These are phyloP conservation scores for Akanthomyces dipterigenus DNA, from an alignment of 2,329 filamentous ascomycete genomes.

Conservation along the genomic window DNA sequence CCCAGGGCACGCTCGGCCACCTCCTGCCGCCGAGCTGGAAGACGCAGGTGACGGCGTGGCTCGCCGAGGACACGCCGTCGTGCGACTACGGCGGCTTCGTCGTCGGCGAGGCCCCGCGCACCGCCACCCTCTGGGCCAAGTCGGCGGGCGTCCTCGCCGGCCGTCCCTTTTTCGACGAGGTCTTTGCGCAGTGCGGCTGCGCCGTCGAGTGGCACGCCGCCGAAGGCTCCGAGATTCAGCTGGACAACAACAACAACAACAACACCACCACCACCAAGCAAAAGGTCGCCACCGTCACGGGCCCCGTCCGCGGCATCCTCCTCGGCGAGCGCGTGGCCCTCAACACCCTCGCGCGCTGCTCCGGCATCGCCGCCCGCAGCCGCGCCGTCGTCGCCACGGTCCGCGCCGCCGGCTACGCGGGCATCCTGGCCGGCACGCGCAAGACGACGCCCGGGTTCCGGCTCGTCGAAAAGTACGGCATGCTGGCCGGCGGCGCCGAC, in stretches of 20 bases:
- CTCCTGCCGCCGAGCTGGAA: conserved; percentile 85
- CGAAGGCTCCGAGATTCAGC: conserved; percentile 62
- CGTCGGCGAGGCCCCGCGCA: conserved; percentile 63
- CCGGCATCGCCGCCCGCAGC: conserved; percentile 74
- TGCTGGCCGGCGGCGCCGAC: conserved; percentile 90
- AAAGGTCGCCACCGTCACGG: conserved; percentile 72
- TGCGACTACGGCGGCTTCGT: conserved; percentile 98
- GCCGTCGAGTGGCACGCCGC: conserved; percentile 79
- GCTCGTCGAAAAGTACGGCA: conserved; percentile 95
- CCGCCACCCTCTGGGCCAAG: conserved; percentile 63
- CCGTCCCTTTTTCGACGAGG: conserved; percentile 90
- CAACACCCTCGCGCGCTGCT: conserved; percentile 85
- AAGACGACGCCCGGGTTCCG: conserved; percentile 97
- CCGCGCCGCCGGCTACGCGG: conserved; percentile 64
- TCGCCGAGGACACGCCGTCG: conserved; percentile 91
- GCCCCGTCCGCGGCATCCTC: conserved; percentile 71
- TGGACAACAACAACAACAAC: conserved; percentile 41
- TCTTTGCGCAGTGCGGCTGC: conserved; percentile 85
- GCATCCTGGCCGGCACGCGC: conserved; percentile 84
- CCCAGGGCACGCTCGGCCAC: conserved; percentile 47
- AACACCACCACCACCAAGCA: conserved; percentile 45
- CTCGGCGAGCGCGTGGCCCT: conserved; percentile 91
- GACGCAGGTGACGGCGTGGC: conserved; percentile 71
- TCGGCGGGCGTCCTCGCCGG: conserved; percentile 79
- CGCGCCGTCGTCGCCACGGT: conserved; percentile 48